These are phyloP conservation scores for Mortierella sp. DNA, from an alignment of 371 early-diverging fungal species.

Conservation along the genomic window DNA sequence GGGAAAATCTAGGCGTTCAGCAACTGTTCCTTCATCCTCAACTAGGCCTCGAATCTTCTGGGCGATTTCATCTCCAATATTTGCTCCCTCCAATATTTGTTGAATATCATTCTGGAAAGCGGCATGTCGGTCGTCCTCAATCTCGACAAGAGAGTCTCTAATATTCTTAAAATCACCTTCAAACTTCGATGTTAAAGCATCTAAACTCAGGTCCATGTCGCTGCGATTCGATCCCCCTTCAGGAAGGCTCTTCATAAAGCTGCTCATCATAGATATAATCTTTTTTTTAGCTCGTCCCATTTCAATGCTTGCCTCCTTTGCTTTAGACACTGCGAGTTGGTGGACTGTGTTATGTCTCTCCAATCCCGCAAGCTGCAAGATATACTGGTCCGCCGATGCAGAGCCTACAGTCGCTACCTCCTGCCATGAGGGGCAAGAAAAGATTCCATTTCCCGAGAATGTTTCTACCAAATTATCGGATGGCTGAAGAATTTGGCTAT, in stretches of 20 bases:
- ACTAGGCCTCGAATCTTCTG: neutral
- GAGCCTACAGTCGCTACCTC: neutral
- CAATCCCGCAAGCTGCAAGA: constrained; percentile 8
- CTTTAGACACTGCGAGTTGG: neutral
- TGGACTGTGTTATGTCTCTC: constrained; percentile 13
- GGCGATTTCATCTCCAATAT: neutral
- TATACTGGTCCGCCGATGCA: constrained; percentile 18
- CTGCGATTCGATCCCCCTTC: neutral
- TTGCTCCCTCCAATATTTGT: neutral
- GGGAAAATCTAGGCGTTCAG: neutral
- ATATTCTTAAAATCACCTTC: constrained; percentile 10
- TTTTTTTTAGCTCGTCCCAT: constrained; percentile 3
- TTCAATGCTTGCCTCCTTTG: constrained; percentile 11
- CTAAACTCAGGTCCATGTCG: neutral
- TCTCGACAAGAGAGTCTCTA: neutral
- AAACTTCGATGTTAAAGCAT: constrained; percentile 22
- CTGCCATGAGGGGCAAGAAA: neutral
- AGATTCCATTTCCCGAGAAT: neutral
- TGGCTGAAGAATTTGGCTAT: constrained; percentile 1
- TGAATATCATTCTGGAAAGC: constrained; percentile 5
- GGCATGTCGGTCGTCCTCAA: constrained; percentile 5
- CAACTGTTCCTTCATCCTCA: constrained; percentile 2
- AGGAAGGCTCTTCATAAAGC: neutral
- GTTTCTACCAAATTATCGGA: neutral
- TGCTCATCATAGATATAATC: neutral